Conservation (phyloP, 2,329 filamentous ascomycete species). For the Colletotrichum magnum region DNA sequence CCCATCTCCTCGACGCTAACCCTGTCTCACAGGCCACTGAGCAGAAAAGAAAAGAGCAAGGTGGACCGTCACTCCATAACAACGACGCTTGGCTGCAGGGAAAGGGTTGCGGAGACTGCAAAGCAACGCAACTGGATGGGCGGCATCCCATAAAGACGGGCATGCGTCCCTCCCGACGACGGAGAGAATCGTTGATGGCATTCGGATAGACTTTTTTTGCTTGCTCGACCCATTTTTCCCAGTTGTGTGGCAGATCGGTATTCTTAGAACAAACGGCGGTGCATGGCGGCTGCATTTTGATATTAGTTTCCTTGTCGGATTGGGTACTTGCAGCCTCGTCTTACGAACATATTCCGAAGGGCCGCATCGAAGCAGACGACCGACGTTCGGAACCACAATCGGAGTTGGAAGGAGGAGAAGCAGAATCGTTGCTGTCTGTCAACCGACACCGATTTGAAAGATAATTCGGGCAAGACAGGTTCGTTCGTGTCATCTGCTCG, state of each 20-base stretch:
- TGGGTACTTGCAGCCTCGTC: constrained; percentile 37
- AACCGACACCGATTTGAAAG: too few relatives aligned
- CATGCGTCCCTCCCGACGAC: constrained; percentile 18
- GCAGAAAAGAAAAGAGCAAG: constrained; percentile 37
- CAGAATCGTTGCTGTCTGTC: too few relatives aligned
- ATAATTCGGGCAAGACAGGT: too few relatives aligned
- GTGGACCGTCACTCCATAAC: constrained; percentile 40
- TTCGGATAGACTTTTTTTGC: constrained; percentile 25
- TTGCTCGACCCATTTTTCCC: constrained; percentile 17
- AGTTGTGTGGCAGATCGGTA: constrained; percentile 31
- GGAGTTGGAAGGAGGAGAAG: neutral
- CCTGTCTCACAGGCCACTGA: constrained; percentile 40
- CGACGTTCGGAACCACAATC: neutral
- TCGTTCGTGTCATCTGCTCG: too few relatives aligned
- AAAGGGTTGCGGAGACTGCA: constrained; percentile 30
- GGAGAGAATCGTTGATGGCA: constrained; percentile 18
- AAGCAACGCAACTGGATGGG: constrained; percentile 16
- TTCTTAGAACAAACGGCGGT: constrained; percentile 37
- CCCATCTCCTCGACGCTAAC: constrained; percentile 37
- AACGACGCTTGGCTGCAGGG: constrained; percentile 41
- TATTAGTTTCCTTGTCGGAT: constrained; percentile 35
- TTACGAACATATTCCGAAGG: constrained; percentile 13
- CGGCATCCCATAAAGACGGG: constrained; percentile 36
- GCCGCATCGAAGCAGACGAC: constrained; percentile 18
- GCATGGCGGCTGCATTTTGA: constrained; percentile 35